Conservation (phyloP, 108 stramenopile species). For the Skeletonema menzelii region DNA sequence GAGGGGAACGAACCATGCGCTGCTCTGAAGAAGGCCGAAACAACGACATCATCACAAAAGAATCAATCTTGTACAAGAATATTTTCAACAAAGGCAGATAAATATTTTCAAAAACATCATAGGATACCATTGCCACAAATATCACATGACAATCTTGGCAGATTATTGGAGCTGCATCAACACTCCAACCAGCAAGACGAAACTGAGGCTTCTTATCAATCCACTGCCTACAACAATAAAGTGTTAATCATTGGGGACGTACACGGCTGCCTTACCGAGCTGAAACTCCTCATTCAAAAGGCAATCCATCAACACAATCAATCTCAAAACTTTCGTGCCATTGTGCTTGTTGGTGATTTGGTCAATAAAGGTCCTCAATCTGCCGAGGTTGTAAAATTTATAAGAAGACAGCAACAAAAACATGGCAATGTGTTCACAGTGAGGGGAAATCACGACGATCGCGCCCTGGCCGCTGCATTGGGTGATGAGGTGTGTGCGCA, state of each 20-base stretch:
- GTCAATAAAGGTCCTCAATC: constrained; percentile 91
- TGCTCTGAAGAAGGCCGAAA: too few species aligned
- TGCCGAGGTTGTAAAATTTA: constrained; percentile 65
- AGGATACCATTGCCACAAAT: constrained; percentile 44
- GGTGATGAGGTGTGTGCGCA: constrained; percentile 44
- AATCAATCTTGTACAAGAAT: constrained; percentile 3
- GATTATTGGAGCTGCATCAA: neutral
- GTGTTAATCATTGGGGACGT: constrained; percentile 86
- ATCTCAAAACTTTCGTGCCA: constrained; percentile 43
- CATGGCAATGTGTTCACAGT: constrained; percentile 55
- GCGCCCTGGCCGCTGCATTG: constrained; percentile 69
- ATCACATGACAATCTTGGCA: constrained; percentile 32
- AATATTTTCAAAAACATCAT: constrained; percentile 45
- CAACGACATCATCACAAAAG: too few species aligned
- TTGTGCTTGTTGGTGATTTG: constrained; percentile 90
- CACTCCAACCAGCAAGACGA: neutral
- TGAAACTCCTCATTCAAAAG: constrained; percentile 59
- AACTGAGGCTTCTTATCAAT: too few species aligned
- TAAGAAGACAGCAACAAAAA: constrained; percentile 40
- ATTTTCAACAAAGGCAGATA: constrained; percentile 47
- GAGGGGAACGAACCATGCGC: too few species aligned
- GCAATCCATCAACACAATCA: constrained; percentile 50
- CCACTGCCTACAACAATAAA: neutral
- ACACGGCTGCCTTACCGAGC: constrained; percentile 82
- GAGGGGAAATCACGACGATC: constrained; percentile 92